Evolutionary conservation across 129 eudicot genomes (phyloP).

Genomic region (Helianthus annuus): HanXRQr2.0-SUNRISE NC_035440.2:82996527-82997026

Average conservation of each 20-base stretch:
- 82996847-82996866: conserved; percentile 70
- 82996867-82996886: conserved; percentile 74
- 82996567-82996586: conserved; percentile 48
- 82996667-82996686: conserved; percentile 75
- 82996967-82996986: no score
- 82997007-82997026: no score
- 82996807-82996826: conserved; percentile 56
- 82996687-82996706: not conserved
- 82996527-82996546: not conserved
- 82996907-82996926: not conserved
- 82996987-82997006: no score
- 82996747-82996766: not conserved
- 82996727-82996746: not conserved
- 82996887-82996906: conserved; percentile 60
- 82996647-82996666: conserved; percentile 82
- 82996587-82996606: conserved; percentile 88
- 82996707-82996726: not conserved
- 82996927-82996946: not conserved
- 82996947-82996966: not conserved
- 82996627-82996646: conserved; percentile 77
- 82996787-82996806: not conserved
- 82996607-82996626: conserved; percentile 94
- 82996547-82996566: conserved; percentile 8
- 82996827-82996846: conserved; percentile 67
- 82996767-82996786: not conserved